Base-by-base conservation (phyloP, 2,329 filamentous ascomycete genomes). In the Xylaria hypoxylon region DNA sequence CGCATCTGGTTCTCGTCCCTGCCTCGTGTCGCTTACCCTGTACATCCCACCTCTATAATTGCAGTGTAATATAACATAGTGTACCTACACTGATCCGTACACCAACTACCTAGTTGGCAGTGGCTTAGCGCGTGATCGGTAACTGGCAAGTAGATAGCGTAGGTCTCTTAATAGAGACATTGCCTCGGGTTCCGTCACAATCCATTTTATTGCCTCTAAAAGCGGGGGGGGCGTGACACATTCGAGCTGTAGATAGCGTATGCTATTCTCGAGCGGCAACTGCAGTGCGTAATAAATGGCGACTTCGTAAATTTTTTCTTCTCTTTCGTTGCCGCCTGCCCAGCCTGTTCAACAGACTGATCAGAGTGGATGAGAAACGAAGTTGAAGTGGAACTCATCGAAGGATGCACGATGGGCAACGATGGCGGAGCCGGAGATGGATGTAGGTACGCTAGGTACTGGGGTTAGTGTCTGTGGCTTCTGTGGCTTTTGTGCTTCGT, bases 141-240 rank as follows among this genome's bases (percentile, higher is more conserved):
- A 42, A 47, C n/a, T 35, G 35, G 28, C 45, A 35, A 45, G 40
- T n/a, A 56, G 40, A 57, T 19, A 24, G 31, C 48, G 55, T 52
- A 42, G 52, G 55, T 66, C 59, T 59, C 53, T 59, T 24, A 24
- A 59, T 62, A 59, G 38, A 47, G 53, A 48, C 59, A 47, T 15
- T 35, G 59, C 52, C 58, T 51, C 64, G 64, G 38, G 58, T 19
- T 53, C 53, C 47, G 53, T 66, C 53, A 26, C 40, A 11, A 58
- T 40, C 35, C 59, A 31, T 35, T 63, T 63, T 59, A 62, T 68
- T 65, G 65, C 62, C 62, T 51, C 62, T 50, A 65, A 62, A 61
- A 61, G 65, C 57, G 65, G 62, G 52, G 52, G 58, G 53, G 62
- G 33, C 47, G 61, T 57, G 62, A 59, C 7, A 50, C 44, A 56